Base-by-base conservation (phyloP, 2,329 filamentous ascomycete species). In the Fusarium ramigenum region DNA sequence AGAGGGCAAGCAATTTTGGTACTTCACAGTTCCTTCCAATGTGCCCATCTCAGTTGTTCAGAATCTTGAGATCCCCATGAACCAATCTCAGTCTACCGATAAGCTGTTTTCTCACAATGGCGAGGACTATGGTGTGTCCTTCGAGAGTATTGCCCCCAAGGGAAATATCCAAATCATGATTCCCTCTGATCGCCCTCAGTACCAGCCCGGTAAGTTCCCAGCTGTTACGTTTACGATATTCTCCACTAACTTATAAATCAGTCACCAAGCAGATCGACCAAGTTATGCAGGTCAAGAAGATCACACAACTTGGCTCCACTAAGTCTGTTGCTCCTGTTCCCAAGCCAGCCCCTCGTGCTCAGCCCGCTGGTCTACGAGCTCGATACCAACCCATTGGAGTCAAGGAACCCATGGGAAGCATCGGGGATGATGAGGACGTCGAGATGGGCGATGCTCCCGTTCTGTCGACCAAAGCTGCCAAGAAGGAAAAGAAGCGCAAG, bases 1-100 rank as follows among this genome's bases (percentile, higher is more conserved):
- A 12, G 84, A 90, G 63, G 91, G 91, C 70, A 94, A 94, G 84
- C 91, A 95, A 79, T 85, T 95, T 66, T 95, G 93, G 93, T 93
- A 94, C 80, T 93, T 95, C 75, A 93, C 91, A 15, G 91, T 92
- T 7, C 93, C 93, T 5, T 88, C 90, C 10, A 89, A 89, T 16
- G 83, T 94, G 6, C 90, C 92, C n/a, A 87, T 95, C 63, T 89
- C 88, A 16, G 86, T 92, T 3, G 83, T 95, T 52, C 88, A 90
- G 78, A 87, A 91, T 72, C 84, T 94, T 69, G 87, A 91, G 42
- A 87, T 93, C 46, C 86, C 87, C 15, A 79, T 89, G 75, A 87
- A 90, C 63, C 85, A 87, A 59, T 86, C 87, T 4, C 83, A 86
- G 66, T 82, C 85, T 4, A 86, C 86, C 9, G 84, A 88, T 40